phyloP scores from a whole-genome alignment of 2,329 filamentous ascomycete genomes.

The Hymenoscyphus fructigenus region DNA sequence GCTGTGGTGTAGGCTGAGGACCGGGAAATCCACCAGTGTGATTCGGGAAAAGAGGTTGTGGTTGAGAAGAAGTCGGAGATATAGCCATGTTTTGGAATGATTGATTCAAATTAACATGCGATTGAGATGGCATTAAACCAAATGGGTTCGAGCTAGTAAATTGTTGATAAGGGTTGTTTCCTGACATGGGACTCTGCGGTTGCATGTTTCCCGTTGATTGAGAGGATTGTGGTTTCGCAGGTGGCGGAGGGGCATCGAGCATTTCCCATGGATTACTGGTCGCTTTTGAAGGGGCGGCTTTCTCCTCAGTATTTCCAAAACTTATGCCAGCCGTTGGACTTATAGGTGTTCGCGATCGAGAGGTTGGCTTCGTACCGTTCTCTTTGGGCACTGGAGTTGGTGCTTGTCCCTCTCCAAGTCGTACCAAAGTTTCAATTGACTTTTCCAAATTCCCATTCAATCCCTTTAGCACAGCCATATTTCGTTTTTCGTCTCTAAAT shows the following conservation, averaged over 20 bases:
- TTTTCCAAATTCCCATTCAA: constrained; percentile 82
- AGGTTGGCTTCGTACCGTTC: constrained; percentile 43
- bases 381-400: constrained; percentile 36
- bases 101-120: constrained; percentile 49
- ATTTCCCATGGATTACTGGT: constrained; percentile 69
- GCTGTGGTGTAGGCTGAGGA: constrained; percentile 42
- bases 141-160: constrained; percentile 64
- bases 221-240: constrained; percentile 60
- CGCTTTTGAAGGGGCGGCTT: constrained; percentile 30
- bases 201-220: constrained; percentile 64
- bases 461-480: constrained; percentile 76
- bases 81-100: constrained; percentile 76
- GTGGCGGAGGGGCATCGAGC: constrained; percentile 40
- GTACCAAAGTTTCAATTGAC: constrained; percentile 79
- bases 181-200: constrained; percentile 42
- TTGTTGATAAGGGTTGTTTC: constrained; percentile 31
- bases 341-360: constrained; percentile 56
- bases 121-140: constrained; percentile 45
- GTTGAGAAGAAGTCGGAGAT: constrained; percentile 37
- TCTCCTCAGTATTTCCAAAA: constrained; percentile 29
- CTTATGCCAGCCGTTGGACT: constrained; percentile 36
- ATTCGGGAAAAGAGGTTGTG: constrained; percentile 69
- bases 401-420: constrained; percentile 71
- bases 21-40: constrained; percentile 62
- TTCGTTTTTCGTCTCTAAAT: constrained; percentile 79